Base-by-base conservation (phyloP, 768 basidiomycete species). In the Serendipita sp. region DNA sequence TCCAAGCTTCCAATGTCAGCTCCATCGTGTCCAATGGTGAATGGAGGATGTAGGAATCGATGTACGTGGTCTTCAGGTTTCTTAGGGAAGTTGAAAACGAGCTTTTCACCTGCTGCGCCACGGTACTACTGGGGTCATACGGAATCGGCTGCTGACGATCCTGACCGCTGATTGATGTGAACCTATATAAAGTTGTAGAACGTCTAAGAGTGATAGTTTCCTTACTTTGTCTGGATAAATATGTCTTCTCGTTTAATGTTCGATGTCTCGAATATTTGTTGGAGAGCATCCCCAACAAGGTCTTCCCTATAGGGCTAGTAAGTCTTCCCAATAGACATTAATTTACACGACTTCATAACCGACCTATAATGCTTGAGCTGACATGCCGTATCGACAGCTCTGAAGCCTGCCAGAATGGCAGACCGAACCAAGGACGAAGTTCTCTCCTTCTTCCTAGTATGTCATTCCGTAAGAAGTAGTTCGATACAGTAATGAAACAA, bases 21-120 rank as follows among this genome's bases (percentile, higher is more conserved):
- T 79, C 75, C 15, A 79, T 72, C 0, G 81, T 85, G 1, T 73
- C 77, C 53, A 90, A 72, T 1, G 89, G 89, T 0, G 86, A 86
- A 71, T 93, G 91, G 3, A 93, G 78, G 62, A 92, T 75, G 67
- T 89, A 86, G 67, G 84, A 83, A 71, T 92, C 91, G 64, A 93
- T 74, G 70, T 88, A 89, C 7, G 80, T 79, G 1, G 89, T 87
- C 37, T 78, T 78, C 7, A 93, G 79, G 69, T 92, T 86, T 58
- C 72, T 70, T 54, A 92, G 77, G 8, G 90, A 92, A 28, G 70
- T 80, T 24, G 75, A 73, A 65, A 89, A 80, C 16, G 88, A 91
- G 1, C 79, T 68, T 7, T 73, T 70, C 66, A 92, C 79, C 74
- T 92, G 89, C 3, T 78, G 77, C 10, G 75, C 73, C 64, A 89